Base-by-base conservation (phyloP, 371 early-diverging fungal genomes). In the Mortierella sp. region DNA sequence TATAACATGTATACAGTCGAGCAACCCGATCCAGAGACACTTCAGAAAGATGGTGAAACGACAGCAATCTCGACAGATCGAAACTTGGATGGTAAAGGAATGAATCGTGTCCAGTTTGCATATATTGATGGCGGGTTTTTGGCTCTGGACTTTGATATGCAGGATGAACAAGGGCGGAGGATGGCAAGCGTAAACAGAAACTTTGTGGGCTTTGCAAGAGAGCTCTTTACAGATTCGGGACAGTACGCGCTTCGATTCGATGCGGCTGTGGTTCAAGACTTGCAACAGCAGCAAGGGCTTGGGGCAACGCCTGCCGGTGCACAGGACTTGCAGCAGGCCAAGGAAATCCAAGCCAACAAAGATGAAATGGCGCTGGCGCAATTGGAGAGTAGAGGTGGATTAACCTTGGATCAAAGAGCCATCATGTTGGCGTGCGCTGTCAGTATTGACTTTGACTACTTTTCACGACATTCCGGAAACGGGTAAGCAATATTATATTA, bases 401-500 rank as follows among this genome's bases (percentile, higher is more conserved):
- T 96, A 83, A 91, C 94, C 2, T 84, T 95, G 32, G 96, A 96
- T 78, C 93, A 95, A 72, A 90, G 96, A 51, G 96, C 96, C 10
- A 93, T 96, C 11, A 90, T 93, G 43, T 84, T 97, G 51, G 95
- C 94, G 0, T 91, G 92, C 62, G 96, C 97, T 59, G 87, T 96
- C 52, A 93, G 93, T n/a, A 93, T 96, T 64, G 97, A 97, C 78
- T 93, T 96, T 72, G 97, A 97, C 84, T 97, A 96, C 75, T 97
- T 96, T 74, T 92, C 93, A 22, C 85, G 95, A 39, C 95, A 96
- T 73, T 94, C 94, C 6, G 79, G 77, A 35, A 89, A 89, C 70
- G 87, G 89, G 89, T 91, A 84, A 61, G 52, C 16, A 39, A 6
- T 24, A 32, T 39, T n/a, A 9, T 30, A 49, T 35, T 18, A 12